Percentiles rank a stretch among this genome's conserved stretches.
phyloP scores from a whole-genome alignment of 1,284 basidiomycete species.

The Xerocomus minutiporus region DNA sequence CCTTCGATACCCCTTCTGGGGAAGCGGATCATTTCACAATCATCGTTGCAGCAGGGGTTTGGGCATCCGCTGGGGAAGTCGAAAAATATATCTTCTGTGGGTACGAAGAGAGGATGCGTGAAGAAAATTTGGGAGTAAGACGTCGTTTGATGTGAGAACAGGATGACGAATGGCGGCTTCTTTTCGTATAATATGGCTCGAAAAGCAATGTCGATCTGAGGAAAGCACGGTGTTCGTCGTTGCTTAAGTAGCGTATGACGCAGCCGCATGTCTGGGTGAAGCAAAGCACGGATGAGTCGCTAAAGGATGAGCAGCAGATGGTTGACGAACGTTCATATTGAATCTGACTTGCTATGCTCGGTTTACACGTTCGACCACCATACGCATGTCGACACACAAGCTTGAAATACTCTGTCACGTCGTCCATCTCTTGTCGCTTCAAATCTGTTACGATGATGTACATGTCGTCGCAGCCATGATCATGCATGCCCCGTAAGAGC shows the following conservation, averaged over 20 bases:
- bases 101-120: slow-evolving; percentile 63
- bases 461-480: slow-evolving; percentile 68
- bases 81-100: slow-evolving; percentile 64
- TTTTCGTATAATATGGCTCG: slow-evolving; percentile 70
- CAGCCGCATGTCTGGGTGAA: slow-evolving; percentile 56
- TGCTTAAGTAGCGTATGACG: slow-evolving; percentile 60
- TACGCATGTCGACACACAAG: slow-evolving; percentile 60
- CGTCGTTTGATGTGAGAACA: slow-evolving; percentile 72
- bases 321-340: slow-evolving; percentile 56
- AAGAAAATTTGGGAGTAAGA: slow-evolving; percentile 77
- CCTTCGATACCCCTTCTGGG: slow-evolving; percentile 56
- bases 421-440: slow-evolving; percentile 72
- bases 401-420: slow-evolving; percentile 70
- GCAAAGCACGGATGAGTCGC: slow-evolving; percentile 8
- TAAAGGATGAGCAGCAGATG: neutral
- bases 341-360: slow-evolving; percentile 59
- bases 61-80: slow-evolving; percentile 73
- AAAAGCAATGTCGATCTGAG: slow-evolving; percentile 69
- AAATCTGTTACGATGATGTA: slow-evolving; percentile 72
- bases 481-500: slow-evolving; percentile 73
- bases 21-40: slow-evolving; percentile 76
- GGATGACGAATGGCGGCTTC: slow-evolving; percentile 63
- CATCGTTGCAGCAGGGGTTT: slow-evolving; percentile 69
- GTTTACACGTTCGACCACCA: slow-evolving; percentile 56
- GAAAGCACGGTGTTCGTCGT: slow-evolving; percentile 67